Evolutionary conservation across 2,329 filamentous ascomycete genomes (phyloP), one percentile per base, ranked within the genome.

Genomic region (Alternaria gansuensis): DNA sequence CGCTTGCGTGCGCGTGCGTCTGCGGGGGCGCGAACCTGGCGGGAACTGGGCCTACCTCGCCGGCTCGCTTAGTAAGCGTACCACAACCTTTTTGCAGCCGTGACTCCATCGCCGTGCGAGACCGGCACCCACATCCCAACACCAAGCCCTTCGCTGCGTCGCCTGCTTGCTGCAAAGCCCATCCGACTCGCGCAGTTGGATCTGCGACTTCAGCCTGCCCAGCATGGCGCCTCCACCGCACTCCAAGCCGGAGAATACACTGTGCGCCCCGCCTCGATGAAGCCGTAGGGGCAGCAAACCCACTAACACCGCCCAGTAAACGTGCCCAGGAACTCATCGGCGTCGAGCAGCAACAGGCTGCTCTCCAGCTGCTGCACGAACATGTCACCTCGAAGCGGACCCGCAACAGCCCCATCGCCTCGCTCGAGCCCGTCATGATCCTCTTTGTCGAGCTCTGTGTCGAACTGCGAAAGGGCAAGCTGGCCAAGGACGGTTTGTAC

Each of bases 371-470:
- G 75, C 90, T 99, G 64, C 95, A 98, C 85, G 95, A 99, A 86
- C 95, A 99, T 88, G 93, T 98, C 84, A 97, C 93, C 74, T 97
- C 92, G 69, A 99, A 99, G 85, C 88, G 95, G 74, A 97, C 93
- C 74, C 92, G 95, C 78, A 98, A 96, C 89, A 95, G 92, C 74
- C 93, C 95, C 73, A 98, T 98, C 84, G 87, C 90, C 67, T 96
- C 93, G 53, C 84, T 99, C 76, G 95, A 99, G 88, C 95, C 95
- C 68, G 94, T 99, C 69, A 98, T 99, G 93, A 86, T 98, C 81
- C 89, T 97, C 69, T 90, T 99, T 77, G 94, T 99, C 75, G 93
- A 98, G 82, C 87, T 98, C 60, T 97, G 91, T 69, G 95, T 99
- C 75, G 94, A 98, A 76, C 88, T 97, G 74, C 93, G 95, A 83